Percentiles rank a stretch among this genome's conserved stretches.
These are phyloP conservation scores for Triangularia verruculosa DNA, from an alignment of 2,329 filamentous ascomycete species.

Conservation along the genomic window DNA sequence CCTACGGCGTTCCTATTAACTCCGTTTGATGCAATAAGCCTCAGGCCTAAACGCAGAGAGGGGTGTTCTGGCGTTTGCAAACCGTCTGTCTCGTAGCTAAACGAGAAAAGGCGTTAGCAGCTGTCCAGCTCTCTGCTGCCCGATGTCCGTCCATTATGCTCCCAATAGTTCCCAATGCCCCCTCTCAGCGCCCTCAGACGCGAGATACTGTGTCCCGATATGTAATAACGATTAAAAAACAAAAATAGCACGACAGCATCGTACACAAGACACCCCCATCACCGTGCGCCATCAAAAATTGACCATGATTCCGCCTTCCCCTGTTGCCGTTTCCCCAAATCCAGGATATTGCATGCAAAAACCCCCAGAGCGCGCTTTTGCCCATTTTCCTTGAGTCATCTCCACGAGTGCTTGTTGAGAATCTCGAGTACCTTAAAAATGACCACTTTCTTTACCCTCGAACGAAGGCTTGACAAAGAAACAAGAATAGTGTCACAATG, in stretches of 20 bases:
- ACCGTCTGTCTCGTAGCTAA: slow-evolving; percentile 12
- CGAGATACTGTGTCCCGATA: slow-evolving; percentile 15
- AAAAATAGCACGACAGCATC: slow-evolving; percentile 20
- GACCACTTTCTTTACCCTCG: slow-evolving; percentile 14
- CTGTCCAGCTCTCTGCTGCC: slow-evolving; percentile 19
- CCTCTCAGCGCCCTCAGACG: slow-evolving; percentile 15
- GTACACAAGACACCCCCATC: slow-evolving; percentile 27
- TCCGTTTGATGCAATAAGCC: slow-evolving; percentile 18
- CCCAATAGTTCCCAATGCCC: slow-evolving; percentile 19
- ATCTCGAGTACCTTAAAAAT: slow-evolving; percentile 26
- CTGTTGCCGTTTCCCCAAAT: slow-evolving; percentile 24
- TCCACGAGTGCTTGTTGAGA: slow-evolving; percentile 7
- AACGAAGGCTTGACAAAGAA: slow-evolving; percentile 14
- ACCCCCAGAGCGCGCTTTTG: slow-evolving; percentile 22
- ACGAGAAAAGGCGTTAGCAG: not conserved
- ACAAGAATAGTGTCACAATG: slow-evolving; percentile 25
- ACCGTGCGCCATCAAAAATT: slow-evolving; percentile 21
- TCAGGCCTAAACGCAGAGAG: slow-evolving; percentile 11
- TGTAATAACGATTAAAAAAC: slow-evolving; percentile 13
- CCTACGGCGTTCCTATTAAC: slow-evolving; percentile 16
- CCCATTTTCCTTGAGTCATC: slow-evolving; percentile 25
- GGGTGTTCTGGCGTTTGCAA: slow-evolving; percentile 11
- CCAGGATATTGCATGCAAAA: slow-evolving; percentile 29
- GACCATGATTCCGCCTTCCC: slow-evolving; percentile 21
- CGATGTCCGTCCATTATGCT: slow-evolving; percentile 25